Evolutionary conservation across 352 stramenopile genomes (phyloP), one percentile per base, ranked within the genome.

Genomic region (Pythium grandisporangium): DNA sequence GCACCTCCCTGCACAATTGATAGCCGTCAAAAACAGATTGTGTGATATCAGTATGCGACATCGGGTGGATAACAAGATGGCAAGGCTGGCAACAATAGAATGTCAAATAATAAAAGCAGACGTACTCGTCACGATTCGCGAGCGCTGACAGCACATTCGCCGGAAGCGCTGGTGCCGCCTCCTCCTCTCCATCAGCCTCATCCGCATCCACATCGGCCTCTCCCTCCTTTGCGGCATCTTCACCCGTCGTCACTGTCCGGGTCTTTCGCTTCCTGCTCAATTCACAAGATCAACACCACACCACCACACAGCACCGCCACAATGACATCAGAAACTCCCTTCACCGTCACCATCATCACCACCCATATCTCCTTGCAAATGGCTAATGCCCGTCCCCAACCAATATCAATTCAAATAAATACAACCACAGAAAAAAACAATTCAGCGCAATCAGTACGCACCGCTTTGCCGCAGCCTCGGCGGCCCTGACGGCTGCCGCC

Each of bases 101-200:
- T 37, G 17, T 22, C 3, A 7, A 16, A 12, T 1, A 14, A 13
- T 25, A 47, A 8, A 42, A 16, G 17, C 1, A 26, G 8, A 45
- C 61, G 43, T 56, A 83, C 53, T 80, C 63, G 30, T 87, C 59
- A 16, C 67, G 66, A 21, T 72, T 76, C 17, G 75, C 77, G 22
- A 91, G 54, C 12, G 70, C 77, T 6, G 63, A 71, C 27, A 91
- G 32, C 26, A 91, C 61, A 20, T 91, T 74, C 0, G 64, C 70
- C 0, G 74, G 53, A 8, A 91, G 63, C 42, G 86, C 66, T 8
- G 58, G 53, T 3, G 73, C 61, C 2, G 43, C 60, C n/a, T 35
- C 36, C 1, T 41, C 30, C 5, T 54, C 45, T 25, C 20, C 34
- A n/a, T 48, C 37, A 16, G 13, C 30, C 14, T 30, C 33, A 5